These are phyloP conservation scores for Raffaelea albimanens DNA, from an alignment of 2,329 filamentous ascomycete species.

Conservation along the genomic window DNA sequence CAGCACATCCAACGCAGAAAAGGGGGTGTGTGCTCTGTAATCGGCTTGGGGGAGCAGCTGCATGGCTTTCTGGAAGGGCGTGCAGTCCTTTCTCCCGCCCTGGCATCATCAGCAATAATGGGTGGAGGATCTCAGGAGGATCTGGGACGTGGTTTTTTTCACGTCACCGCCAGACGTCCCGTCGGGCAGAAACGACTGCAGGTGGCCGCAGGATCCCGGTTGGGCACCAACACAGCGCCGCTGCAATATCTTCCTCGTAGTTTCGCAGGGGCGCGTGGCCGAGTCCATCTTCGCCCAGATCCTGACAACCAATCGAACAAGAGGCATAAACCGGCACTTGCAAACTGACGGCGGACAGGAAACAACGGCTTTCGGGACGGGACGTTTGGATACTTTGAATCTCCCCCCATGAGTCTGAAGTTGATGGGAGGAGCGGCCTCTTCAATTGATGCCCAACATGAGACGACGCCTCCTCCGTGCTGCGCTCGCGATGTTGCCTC, in stretches of 20 bases:
- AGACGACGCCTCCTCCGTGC: no score
- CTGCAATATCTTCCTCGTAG: neutral
- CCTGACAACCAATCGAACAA: neutral
- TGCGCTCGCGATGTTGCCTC: no score
- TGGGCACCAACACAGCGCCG: slow-evolving; percentile 1
- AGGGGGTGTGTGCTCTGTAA: no score
- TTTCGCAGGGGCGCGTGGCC: neutral
- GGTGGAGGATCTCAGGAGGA: no score
- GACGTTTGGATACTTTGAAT: neutral
- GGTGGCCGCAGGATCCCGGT: neutral
- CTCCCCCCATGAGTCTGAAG: neutral
- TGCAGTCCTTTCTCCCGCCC: no score
- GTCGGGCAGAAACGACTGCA: slow-evolving; percentile 2
- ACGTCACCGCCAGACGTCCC: slow-evolving; percentile 5
- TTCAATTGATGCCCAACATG: neutral
- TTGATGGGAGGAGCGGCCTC: neutral
- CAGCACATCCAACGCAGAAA: no score
- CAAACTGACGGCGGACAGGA: neutral
- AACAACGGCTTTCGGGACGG: neutral
- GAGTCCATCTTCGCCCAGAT: neutral
- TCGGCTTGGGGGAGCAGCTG: no score
- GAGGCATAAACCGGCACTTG: neutral
- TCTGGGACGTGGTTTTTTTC: neutral
- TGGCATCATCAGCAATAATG: no score
- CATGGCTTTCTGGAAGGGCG: no score